These are phyloP conservation scores for Daldinia bambusicola DNA, from an alignment of 495 filamentous ascomycete genomes.

Conservation along the genomic window DNA sequence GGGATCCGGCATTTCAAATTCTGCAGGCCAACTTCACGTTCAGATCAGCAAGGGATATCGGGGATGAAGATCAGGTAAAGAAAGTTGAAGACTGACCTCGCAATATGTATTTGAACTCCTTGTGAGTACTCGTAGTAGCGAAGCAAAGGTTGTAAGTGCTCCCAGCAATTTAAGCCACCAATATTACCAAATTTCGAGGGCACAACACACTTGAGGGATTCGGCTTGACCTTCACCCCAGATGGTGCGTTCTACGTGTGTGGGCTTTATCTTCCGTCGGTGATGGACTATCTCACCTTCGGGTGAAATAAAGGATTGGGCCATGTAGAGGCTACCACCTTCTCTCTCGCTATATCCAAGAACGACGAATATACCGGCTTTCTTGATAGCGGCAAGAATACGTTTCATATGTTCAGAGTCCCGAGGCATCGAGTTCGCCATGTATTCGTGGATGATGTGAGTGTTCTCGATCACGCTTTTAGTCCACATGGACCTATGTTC, in stretches of 20 bases:
- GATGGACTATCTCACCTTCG: conserved; percentile 58
- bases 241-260: conserved; percentile 70
- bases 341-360: conserved; percentile 65
- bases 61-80: not conserved
- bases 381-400: conserved; percentile 56
- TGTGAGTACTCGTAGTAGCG: conserved; percentile 66
- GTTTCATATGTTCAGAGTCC: conserved; percentile 60
- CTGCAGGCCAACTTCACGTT: conserved; percentile 45
- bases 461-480: conserved; percentile 53
- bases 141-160: conserved; percentile 68
- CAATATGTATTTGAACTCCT: conserved; percentile 66
- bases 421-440: conserved; percentile 61
- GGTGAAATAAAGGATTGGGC: conserved; percentile 62
- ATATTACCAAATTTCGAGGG: conserved; percentile 59
- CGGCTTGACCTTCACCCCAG: conserved; percentile 64
- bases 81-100: conserved; percentile 59
- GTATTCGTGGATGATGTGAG: conserved; percentile 56
- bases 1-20: conserved; percentile 51
- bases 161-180: conserved; percentile 65
- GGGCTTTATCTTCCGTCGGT: conserved; percentile 67
- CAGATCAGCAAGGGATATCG: conserved; percentile 19
- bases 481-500: conserved; percentile 50
- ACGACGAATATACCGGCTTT: conserved; percentile 58
- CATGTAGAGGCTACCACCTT: conserved; percentile 63
- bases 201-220: conserved; percentile 55